Percentiles rank a stretch among this genome's conserved stretches.
Conservation (phyloP, 1,284 basidiomycete genomes). For the Heterobasidion irregulare region DNA sequence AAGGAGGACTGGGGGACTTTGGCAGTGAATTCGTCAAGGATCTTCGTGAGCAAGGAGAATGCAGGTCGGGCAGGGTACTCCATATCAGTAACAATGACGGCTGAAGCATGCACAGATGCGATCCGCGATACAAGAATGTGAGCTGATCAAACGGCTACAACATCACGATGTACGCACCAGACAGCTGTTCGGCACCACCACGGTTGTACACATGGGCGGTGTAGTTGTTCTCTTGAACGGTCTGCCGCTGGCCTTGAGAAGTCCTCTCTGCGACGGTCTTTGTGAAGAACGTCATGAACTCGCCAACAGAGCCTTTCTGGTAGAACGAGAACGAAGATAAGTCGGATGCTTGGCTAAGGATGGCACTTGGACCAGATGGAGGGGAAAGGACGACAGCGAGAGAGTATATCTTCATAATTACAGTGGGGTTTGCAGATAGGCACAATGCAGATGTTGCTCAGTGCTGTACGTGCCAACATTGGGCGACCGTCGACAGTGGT, state of each 20-base stretch:
- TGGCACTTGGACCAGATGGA: conserved; percentile 45
- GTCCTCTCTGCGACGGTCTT: conserved; percentile 93
- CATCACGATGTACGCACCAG: conserved; percentile 44
- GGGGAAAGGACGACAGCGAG: conserved; percentile 56
- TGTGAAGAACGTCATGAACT: conserved; percentile 88
- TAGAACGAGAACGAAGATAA: conserved; percentile 93
- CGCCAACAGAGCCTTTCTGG: conserved; percentile 77
- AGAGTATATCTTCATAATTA: conserved; percentile 63
- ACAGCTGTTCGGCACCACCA: conserved; percentile 71
- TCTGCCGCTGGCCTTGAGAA: conserved; percentile 80
- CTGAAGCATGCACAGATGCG: conserved; percentile 28
- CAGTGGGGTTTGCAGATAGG: conserved; percentile 4
- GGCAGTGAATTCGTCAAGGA: conserved; percentile 88
- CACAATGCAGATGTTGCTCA: too few species aligned
- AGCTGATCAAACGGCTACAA: not conserved
- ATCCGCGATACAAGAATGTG: not conserved
- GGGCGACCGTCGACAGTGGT: too few species aligned
- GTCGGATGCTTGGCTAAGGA: conserved; percentile 75
- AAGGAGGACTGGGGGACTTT: conserved; percentile 71
- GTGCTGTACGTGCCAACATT: too few species aligned
- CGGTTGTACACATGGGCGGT: conserved; percentile 90
- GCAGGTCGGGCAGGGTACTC: conserved; percentile 97
- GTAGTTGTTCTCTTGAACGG: conserved; percentile 92
- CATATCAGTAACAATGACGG: conserved; percentile 88
- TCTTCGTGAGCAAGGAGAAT: conserved; percentile 91